Evolutionary conservation across 352 stramenopile genomes (phyloP), one percentile per base, ranked within the genome.

Genomic region (Phytophthora sp.): DNA sequence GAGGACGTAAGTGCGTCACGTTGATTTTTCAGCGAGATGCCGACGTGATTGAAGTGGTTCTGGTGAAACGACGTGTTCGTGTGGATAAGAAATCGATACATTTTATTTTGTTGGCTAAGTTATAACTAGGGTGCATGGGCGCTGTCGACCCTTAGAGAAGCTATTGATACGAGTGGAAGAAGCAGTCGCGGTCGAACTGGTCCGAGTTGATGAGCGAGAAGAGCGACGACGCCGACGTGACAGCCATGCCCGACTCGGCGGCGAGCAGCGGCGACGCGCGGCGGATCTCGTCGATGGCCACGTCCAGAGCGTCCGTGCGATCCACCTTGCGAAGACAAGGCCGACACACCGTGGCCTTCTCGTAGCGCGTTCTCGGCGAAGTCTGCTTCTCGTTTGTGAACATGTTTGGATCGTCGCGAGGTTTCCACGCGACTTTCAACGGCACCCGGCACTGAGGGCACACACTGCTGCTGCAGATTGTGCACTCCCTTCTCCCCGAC

Each of bases 201-300:
- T 76, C 68, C 68, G 68, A 76, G 53, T 66, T 76, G 58, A 73
- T 73, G 26, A 76, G 68, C 11, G 68, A 76, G 43, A 67, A 70
- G 24, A 76, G 57, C 18, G 68, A 76, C n/a, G 68, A 73, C 8
- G 57, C 68, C 10, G 68, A 76, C 34, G 64, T 56, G 38, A 72
- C 31, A n/a, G 63, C 51, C 39, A 69, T 18, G 4, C 57, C 58
- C 7, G 64, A 72, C 46, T 72, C 58, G 12, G 37, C 38, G n/a
- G 63, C 68, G 31, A 76, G 24, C n/a, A 76, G 44, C 8, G 68
- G 57, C 11, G 63, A 73, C 8, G 63, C 27, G 15, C 53, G 68
- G 31, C 63, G 53, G 38, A 71, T 66, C 24, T 73, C 68, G 63
- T 76, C 68, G 32, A 73, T 41, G 8, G 63, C 68, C 27, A 76